A percentile compares a stretch with the other conserved stretches of the same genome.
Evolutionary conservation across 176 grass and related monocot genomes (phyloP).

Genomic region (Triticum urartu): DNA sequence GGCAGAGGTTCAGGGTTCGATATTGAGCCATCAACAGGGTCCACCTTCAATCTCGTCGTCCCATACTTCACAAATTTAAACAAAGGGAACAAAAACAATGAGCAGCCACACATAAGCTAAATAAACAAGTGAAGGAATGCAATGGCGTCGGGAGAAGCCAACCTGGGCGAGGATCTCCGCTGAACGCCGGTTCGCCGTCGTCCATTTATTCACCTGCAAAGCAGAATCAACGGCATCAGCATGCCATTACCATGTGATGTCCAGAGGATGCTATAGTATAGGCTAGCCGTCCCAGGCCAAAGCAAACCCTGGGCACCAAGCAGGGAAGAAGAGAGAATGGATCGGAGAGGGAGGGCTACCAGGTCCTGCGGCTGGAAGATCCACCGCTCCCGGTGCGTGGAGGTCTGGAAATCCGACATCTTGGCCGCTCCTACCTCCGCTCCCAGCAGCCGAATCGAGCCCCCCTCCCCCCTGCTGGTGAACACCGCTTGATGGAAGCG

Average conservation of each 20-base stretch:
- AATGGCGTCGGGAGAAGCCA: background rate
- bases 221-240: conserved; percentile 10
- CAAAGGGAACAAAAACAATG: conserved; percentile 14
- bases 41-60: conserved; percentile 62
- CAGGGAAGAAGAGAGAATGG: background rate
- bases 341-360: conserved; percentile 35
- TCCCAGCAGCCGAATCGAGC: conserved; percentile 7
- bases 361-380: conserved; percentile 78
- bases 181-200: conserved; percentile 54
- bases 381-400: conserved; percentile 79
- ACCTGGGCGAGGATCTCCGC: conserved; percentile 65
- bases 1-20: conserved; percentile 61
- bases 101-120: conserved; percentile 18
- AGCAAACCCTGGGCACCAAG: background rate
- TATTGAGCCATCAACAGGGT: conserved; percentile 63
- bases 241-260: background rate
- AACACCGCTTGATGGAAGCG: background rate
- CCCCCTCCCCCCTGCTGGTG: background rate
- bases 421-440: background rate
- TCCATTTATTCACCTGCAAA: conserved; percentile 58
- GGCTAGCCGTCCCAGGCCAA: background rate
- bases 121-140: background rate
- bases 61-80: conserved; percentile 63
- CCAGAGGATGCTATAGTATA: background rate
- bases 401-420: conserved; percentile 90